phyloP scores from a whole-genome alignment of 176 grass and related monocot species.

The Avena sativa region DNA sequence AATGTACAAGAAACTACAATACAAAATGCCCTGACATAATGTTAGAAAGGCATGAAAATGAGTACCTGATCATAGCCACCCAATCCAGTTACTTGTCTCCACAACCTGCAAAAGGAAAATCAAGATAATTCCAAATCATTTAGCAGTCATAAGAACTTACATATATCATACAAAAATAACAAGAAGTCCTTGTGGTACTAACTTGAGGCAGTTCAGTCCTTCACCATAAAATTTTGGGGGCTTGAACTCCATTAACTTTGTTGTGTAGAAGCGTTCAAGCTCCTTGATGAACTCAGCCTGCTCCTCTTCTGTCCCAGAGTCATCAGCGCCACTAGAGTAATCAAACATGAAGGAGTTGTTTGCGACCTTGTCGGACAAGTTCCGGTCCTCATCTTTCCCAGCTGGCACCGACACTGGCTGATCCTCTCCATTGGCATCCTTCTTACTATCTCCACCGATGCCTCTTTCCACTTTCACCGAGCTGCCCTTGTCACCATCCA shows the following conservation, averaged over 20 bases:
- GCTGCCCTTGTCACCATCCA: constrained; percentile 21
- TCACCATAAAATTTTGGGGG: constrained; percentile 89
- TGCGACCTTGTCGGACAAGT: constrained; percentile 37
- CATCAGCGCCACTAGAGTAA: constrained; percentile 63
- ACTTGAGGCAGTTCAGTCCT: constrained; percentile 96
- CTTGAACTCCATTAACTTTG: constrained; percentile 85
- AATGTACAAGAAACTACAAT: neutral
- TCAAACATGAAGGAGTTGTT: constrained; percentile 69
- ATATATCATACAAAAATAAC: neutral
- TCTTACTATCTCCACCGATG: constrained; percentile 12
- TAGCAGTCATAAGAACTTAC: constrained; percentile 1
- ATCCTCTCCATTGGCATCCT: constrained; percentile 34
- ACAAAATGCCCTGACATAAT: neutral
- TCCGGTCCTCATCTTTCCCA: constrained; percentile 7
- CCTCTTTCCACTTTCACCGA: neutral
- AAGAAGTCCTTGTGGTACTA: constrained; percentile 29
- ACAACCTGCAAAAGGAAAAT: constrained; percentile 62
- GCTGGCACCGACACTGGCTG: neutral
- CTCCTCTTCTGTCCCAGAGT: constrained; percentile 89
- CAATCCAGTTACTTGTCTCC: constrained; percentile 94
- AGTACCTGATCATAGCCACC: constrained; percentile 98
- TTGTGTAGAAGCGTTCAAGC: constrained; percentile 71
- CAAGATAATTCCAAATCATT: constrained; percentile 29
- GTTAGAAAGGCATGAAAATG: neutral
- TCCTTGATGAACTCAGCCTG: constrained; percentile 90